These are phyloP conservation scores for Candida taoyuanica DNA, from an alignment of 805 yeast species.

Conservation along the genomic window DNA sequence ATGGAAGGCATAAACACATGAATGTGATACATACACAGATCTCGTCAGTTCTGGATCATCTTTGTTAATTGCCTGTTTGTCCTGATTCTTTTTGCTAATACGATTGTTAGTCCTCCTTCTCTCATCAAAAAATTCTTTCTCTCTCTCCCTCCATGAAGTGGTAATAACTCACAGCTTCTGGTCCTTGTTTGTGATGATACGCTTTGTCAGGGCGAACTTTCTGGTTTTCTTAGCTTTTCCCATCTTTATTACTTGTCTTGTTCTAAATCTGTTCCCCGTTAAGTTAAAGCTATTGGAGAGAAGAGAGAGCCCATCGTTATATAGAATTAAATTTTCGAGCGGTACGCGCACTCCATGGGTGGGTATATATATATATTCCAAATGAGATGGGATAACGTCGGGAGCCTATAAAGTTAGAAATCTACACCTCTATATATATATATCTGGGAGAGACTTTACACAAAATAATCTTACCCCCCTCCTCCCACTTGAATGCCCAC, in stretches of 20 bases:
- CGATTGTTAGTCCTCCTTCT: conserved; percentile 3
- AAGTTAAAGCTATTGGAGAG: too few relatives aligned
- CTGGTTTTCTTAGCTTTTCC: conserved; percentile 97
- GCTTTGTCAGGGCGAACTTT: conserved; percentile 90
- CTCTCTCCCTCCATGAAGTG: too few relatives aligned
- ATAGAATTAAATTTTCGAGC: background rate
- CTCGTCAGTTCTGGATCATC: conserved; percentile 75
- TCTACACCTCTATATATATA: too few relatives aligned
- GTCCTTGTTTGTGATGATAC: conserved; percentile 72
- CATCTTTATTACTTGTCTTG: conserved; percentile 42
- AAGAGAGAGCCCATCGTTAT: too few relatives aligned
- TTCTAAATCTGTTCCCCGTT: too few relatives aligned
- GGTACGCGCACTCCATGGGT: conserved; percentile 4
- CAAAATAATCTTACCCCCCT: too few relatives aligned
- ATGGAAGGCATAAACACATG: too few relatives aligned
- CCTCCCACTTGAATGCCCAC: too few relatives aligned
- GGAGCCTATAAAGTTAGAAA: too few relatives aligned
- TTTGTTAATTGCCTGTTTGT: conserved; percentile 34
- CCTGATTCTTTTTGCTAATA: conserved; percentile 37
- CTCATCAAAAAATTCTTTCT: too few relatives aligned
- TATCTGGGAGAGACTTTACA: too few relatives aligned
- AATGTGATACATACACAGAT: conserved; percentile 34
- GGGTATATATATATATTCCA: background rate
- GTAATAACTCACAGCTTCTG: conserved; percentile 46
- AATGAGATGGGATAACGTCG: too few relatives aligned